Evolutionary conservation across 2,329 filamentous ascomycete genomes (phyloP), one percentile per base, ranked within the genome.

Genomic region (Alternaria brassicicola): DNA sequence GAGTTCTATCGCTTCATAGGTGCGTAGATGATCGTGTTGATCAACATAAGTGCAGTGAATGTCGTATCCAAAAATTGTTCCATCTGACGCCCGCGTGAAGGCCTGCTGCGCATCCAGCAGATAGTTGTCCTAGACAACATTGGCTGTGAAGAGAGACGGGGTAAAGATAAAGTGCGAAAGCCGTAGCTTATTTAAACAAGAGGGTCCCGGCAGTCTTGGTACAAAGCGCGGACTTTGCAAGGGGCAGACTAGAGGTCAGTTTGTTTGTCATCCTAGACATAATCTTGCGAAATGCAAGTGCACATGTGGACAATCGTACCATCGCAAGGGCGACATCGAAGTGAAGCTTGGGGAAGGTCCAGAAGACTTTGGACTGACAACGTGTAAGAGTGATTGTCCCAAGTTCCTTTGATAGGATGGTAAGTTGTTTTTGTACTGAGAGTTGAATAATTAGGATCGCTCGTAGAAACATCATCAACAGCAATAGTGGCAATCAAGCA

Each of bases 131-230:
- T 15, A 6, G 31, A 7, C 7, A 8, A n/a, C 15, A 4, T n/a
- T 35, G 31, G 13, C 5, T 15, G 3, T n/a, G 0, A 0, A n/a
- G 6, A 7, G 3, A 1, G 15, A 35, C 0, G 31, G 6, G n/a
- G 3, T 0, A 0, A 8, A 35, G 15, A 35, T 17, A 35, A 35
- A n/a, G 15, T 35, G 31, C 3, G 2, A 35, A n/a, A 35, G 6
- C n/a, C n/a, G n/a, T n/a, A n/a, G n/a, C n/a, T n/a, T n/a, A n/a
- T n/a, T n/a, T n/a, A n/a, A n/a, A n/a, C n/a, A n/a, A n/a, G n/a
- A n/a, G n/a, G n/a, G n/a, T n/a, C n/a, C n/a, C n/a, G n/a, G 31
- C 31, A 35, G 31, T 35, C 15, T 35, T n/a, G 31, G 31, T 35
- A 35, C 31, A 17, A 35, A n/a, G 15, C 31, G 31, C 31, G 6